Evolutionary conservation across 176 grass and related monocot species (phyloP).

Genomic region (Alloteropsis semialata): DNA sequence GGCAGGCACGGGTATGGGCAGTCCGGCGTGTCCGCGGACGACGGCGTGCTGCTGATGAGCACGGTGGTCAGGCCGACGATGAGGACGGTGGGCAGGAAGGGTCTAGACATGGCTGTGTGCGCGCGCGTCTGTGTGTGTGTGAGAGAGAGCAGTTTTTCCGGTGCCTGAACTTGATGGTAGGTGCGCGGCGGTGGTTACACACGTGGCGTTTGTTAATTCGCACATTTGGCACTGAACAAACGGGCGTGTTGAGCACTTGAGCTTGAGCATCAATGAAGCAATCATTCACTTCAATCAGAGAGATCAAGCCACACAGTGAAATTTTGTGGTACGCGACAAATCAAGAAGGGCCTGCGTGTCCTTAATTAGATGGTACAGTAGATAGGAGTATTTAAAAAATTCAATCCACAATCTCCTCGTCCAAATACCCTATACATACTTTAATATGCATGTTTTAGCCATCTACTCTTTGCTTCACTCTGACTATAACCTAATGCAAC

Average conservation of each 20-base stretch:
- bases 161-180: neutral
- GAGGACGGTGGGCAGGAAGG: neutral
- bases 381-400: neutral
- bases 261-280: neutral
- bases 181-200: neutral
- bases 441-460: too few species aligned
- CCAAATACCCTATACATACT: neutral
- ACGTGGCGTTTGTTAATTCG: neutral
- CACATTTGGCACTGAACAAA: neutral
- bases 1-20: conserved; percentile 66
- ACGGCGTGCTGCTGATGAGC: conserved; percentile 6
- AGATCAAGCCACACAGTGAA: neutral
- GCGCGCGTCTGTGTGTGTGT: neutral
- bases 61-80: conserved; percentile 21
- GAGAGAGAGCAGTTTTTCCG: neutral
- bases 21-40: conserved; percentile 34
- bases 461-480: too few species aligned
- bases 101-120: conserved; percentile 26
- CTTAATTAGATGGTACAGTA: neutral
- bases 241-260: neutral
- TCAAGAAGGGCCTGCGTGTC: neutral
- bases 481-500: too few species aligned
- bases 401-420: neutral
- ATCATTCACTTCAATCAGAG: conserved; percentile 10
- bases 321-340: neutral